Base-by-base conservation (phyloP, 441 rosid species). In the Populus hybrid region DNA sequence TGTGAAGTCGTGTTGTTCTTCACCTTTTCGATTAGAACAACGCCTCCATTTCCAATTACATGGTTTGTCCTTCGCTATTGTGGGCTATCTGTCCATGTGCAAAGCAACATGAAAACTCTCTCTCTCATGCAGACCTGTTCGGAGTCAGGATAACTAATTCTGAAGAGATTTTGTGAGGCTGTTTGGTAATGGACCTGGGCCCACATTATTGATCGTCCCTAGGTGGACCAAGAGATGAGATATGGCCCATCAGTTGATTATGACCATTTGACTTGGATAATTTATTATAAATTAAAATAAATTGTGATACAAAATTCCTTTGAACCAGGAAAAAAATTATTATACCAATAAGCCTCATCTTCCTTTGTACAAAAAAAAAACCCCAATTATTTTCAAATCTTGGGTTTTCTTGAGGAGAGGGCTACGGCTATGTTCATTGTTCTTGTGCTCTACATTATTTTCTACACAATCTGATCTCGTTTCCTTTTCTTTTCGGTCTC, bases 341-440 rank as follows among this genome's bases (percentile, higher is more conserved):
- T 35, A 67, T 77, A 59, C 68, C 71, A 67, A 74, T 42, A 77
- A 88, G 92, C 95, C 92, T 83, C 93, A 81, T 91, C 92, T 86
- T 85, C 93, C 88, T 79, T 76, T 69, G 29, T 76, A 73, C 66
- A 68, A 31, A 77, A 67, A 75, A 68, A 71, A 40, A 10, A 12
- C 33, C 75, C 81, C 74, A 68, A 36, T 66, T 75, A 65, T 42
- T 78, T 77, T 72, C 85, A 78, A 31, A 80, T 74, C 59, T 35
- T 64, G 81, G 81, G 61, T 18, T 73, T 71, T 68, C 71, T 11
- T 10, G 7, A 83, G 89, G 94, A 88, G 92, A 92, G 94, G 93
- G 89, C 92, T 83, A 64, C 45, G 21, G 16, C 20, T 68, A 29
- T 31, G 33, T 68, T 66, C 63, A 29, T 65, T 75, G 9, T 75